Base-by-base conservation (phyloP, 1,139 yeast genomes). In the Geotrichum fermentans region DNA sequence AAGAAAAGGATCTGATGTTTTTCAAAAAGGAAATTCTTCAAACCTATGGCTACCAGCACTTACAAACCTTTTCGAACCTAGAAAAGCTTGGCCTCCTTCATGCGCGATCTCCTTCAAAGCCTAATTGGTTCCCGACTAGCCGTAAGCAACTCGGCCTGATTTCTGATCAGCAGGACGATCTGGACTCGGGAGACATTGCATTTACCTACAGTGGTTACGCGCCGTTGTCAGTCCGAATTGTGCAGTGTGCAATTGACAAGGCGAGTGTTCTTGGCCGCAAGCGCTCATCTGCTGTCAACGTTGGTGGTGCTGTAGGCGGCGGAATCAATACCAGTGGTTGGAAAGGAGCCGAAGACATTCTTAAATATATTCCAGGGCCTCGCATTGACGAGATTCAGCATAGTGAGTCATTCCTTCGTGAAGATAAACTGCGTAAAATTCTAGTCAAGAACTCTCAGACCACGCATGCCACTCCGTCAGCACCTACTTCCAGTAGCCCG, bases 41-140 rank as follows among this genome's bases (percentile, higher is more conserved):
- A 49, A 73, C 77, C 43, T 84, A 75, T 59, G 95, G 95, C 0
- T 66, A 80, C 52, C 67, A 73, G 48, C 72, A 76, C 43, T 60
- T 74, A 2, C 48, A 64, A 13, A 61, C 74, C 0, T 58, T 75
- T 20, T 70, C 68, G 43, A 60, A 66, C 17, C 63, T 80, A 35
- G 64, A 71, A 29, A 67, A 65, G 43, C 61, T 75, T 36, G 75
- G 74, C 2, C 50, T 74, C 30, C 51, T 70, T 21, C 61, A 60
- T 51, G 56, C 65, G 6, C 57, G 64, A 26, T 54, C 65, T 4
- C 56, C 69, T 1, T 58, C 63, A 24, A 69, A 70, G 45, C 54
- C 75, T 1, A 56, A 59, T 40, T 56, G 57, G 57, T 58, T 58
- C 37, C 58, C 62, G 2, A 45, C 55, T 29, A 55, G 61, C 34